These are phyloP conservation scores for Coniophora puteana DNA, from an alignment of 1,284 basidiomycete genomes.

Conservation along the genomic window DNA sequence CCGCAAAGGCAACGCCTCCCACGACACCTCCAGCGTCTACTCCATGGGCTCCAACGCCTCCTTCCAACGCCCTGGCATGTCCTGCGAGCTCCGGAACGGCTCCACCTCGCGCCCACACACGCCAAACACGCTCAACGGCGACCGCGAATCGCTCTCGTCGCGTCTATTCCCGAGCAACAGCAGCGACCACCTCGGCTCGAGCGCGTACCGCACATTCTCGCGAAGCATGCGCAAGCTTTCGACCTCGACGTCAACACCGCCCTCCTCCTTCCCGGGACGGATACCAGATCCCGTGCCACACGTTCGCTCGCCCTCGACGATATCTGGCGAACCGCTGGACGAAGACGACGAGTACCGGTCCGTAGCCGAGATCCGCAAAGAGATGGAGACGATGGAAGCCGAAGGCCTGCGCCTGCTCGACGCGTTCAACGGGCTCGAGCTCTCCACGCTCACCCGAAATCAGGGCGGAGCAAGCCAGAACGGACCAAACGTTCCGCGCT, in stretches of 20 bases:
- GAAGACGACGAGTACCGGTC: conserved; percentile 54
- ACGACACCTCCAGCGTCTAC: conserved; percentile 50
- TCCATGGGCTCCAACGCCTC: conserved; percentile 45
- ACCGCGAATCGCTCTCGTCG: too few relatives aligned
- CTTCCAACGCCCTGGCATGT: conserved; percentile 32
- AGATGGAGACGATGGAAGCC: conserved; percentile 63
- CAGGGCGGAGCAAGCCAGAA: conserved; percentile 24
- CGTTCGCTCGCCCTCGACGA: conserved; percentile 30
- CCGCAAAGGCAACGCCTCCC: conserved; percentile 38
- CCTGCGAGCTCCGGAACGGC: conserved; percentile 15
- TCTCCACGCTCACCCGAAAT: conserved; percentile 57
- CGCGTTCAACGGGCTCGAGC: conserved; percentile 71
- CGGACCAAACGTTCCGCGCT: conserved; percentile 20
- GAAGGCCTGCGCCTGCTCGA: conserved; percentile 66
- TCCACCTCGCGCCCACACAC: conserved; percentile 11
- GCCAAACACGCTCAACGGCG: conserved; percentile 7
- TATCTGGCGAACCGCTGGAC: conserved; percentile 32
- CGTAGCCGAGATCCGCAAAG: conserved; percentile 56
- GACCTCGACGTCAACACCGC: conserved; percentile 19
- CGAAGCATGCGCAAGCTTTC: conserved; percentile 21
- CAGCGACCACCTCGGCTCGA: conserved; percentile 12
- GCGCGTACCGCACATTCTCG: conserved; percentile 20
- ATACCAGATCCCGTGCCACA: conserved; percentile 20
- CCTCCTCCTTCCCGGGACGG: conserved; percentile 25
- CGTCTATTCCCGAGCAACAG: too few relatives aligned